These are phyloP conservation scores for Metschnikowia kunwiensis DNA, from an alignment of 805 yeast genomes.

Conservation along the genomic window DNA sequence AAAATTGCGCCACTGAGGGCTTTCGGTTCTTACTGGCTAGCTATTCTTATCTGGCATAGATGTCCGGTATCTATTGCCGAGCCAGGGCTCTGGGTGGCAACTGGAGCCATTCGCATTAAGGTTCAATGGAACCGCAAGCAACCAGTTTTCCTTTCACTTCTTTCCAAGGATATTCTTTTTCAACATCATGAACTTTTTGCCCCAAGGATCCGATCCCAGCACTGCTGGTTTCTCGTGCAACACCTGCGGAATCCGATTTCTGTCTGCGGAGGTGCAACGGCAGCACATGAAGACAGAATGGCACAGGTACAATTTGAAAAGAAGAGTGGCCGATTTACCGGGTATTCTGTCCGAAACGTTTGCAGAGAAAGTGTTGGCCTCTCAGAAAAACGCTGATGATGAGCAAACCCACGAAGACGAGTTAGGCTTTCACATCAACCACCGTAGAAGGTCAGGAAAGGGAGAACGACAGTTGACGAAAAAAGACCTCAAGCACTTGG, in stretches of 20 bases:
- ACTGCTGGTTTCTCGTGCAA: slow-evolving; percentile 63
- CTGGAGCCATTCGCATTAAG: too few species aligned
- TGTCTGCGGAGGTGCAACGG: slow-evolving; percentile 80
- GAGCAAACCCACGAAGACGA: slow-evolving; percentile 44
- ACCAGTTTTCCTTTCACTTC: too few species aligned
- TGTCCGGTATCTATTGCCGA: too few species aligned
- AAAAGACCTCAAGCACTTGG: slow-evolving; percentile 33
- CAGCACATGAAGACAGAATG: slow-evolving; percentile 96
- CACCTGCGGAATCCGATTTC: slow-evolving; percentile 80
- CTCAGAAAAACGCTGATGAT: slow-evolving; percentile 14
- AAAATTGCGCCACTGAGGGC: too few species aligned
- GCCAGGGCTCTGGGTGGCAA: too few species aligned
- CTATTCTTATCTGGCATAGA: too few species aligned
- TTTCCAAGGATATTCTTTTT: too few species aligned
- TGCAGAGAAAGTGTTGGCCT: slow-evolving; percentile 59
- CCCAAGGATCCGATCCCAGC: slow-evolving; percentile 29
- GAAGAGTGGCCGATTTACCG: slow-evolving; percentile 74
- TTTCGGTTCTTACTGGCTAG: too few species aligned
- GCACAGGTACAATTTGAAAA: slow-evolving; percentile 94
- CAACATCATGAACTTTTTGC: slow-evolving; percentile 16
- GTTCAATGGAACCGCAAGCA: too few species aligned
- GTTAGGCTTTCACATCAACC: slow-evolving; percentile 46
- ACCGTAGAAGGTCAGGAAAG: slow-evolving; percentile 23
- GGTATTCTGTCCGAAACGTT: slow-evolving; percentile 44
- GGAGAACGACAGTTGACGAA: slow-evolving; percentile 37